These are phyloP conservation scores for Microsporum ferrugineum DNA, from an alignment of 2,329 filamentous ascomycete genomes.

Conservation along the genomic window DNA sequence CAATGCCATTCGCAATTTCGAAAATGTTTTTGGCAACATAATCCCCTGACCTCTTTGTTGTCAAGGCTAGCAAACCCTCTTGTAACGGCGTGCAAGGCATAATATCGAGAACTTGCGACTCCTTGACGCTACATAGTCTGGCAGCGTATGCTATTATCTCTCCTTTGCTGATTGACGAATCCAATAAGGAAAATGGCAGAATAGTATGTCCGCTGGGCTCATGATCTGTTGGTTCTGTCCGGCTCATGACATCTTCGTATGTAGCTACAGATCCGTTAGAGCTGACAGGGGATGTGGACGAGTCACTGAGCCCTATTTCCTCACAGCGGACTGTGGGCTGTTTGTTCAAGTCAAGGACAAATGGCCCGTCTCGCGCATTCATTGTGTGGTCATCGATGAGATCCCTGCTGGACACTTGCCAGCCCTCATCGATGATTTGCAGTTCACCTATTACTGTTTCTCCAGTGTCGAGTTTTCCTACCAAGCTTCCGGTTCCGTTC, in stretches of 20 bases:
- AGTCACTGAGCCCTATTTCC: background rate
- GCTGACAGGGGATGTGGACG: constrained; percentile 12
- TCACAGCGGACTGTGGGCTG: constrained; percentile 14
- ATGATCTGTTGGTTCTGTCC: background rate
- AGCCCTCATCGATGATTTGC: background rate
- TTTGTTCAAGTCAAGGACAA: background rate
- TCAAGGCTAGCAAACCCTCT: constrained; percentile 30
- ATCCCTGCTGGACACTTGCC: background rate
- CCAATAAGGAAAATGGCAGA: background rate
- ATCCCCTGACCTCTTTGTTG: constrained; percentile 23
- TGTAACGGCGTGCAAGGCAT: constrained; percentile 32
- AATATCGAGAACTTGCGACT: constrained; percentile 18
- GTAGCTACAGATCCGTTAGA: constrained; percentile 24
- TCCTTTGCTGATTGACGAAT: background rate
- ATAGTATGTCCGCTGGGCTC: background rate
- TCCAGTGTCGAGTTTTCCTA: background rate
- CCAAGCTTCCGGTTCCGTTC: background rate
- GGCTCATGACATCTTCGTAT: background rate
- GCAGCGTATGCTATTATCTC: background rate
- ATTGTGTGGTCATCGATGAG: background rate
- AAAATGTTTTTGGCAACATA: constrained; percentile 27
- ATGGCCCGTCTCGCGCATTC: background rate
- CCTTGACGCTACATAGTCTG: constrained; percentile 4
- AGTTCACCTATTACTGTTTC: background rate
- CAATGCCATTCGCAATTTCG: constrained; percentile 17